Conservation (phyloP, 2,329 filamentous ascomycete genomes). For the Ophiostoma piceae region DNA sequence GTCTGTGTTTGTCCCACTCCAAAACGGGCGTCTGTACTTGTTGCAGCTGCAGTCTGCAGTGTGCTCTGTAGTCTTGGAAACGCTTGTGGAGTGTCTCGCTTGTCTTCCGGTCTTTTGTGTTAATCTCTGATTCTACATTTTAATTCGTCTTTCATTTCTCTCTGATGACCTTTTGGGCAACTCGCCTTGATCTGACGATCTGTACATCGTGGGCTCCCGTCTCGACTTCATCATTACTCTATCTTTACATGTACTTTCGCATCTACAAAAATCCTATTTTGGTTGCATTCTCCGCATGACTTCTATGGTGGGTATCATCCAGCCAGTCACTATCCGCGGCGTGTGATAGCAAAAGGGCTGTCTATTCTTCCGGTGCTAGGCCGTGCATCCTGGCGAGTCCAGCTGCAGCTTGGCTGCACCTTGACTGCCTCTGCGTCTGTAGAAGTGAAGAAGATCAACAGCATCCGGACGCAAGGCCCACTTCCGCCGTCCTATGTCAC, state of each 20-base stretch:
- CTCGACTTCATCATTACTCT: neutral
- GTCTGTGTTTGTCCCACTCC: neutral
- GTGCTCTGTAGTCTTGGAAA: neutral
- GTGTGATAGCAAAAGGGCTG: neutral
- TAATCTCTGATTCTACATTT: neutral
- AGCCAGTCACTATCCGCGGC: neutral
- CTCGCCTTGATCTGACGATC: neutral
- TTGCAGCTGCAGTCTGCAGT: neutral
- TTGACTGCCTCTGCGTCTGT: neutral
- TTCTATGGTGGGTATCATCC: neutral
- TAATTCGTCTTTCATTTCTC: neutral
- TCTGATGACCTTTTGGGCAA: neutral
- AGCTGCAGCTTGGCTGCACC: neutral
- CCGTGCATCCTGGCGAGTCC: slow-evolving; percentile 7
- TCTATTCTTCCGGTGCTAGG: slow-evolving; percentile 10
- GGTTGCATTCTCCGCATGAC: slow-evolving; percentile 13
- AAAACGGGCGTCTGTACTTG: slow-evolving; percentile 10
- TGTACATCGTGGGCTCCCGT: neutral
- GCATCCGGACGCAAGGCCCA: slow-evolving; percentile 6
- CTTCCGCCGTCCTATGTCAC: slow-evolving; percentile 4
- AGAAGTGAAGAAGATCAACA: neutral
- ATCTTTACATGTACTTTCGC: neutral
- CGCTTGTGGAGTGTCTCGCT: neutral
- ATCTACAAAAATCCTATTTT: neutral
- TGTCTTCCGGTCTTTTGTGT: neutral